A percentile compares a stretch with the other conserved stretches of the same genome.
Conservation (phyloP, 306 rosid species). For the Mimosa bimucronata region DNA sequence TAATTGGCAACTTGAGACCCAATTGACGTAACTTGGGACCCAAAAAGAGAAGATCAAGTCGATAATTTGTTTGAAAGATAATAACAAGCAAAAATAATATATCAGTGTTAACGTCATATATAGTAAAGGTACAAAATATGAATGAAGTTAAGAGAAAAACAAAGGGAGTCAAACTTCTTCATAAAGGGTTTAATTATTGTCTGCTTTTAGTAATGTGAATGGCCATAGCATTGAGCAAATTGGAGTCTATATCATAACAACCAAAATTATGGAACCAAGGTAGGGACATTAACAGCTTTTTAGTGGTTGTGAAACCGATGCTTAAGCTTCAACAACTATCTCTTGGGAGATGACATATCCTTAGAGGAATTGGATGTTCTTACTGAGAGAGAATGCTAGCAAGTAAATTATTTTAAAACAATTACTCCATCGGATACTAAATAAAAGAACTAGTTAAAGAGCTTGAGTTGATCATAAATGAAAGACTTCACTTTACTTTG, state of each 20-base stretch:
- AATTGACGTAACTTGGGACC: not conserved
- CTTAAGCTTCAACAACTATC: not conserved
- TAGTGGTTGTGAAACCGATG: not conserved
- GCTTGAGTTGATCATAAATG: no score
- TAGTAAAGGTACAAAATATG: not conserved
- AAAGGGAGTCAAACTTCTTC: not conserved
- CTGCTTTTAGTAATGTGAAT: constrained; percentile 22
- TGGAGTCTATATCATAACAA: constrained; percentile 38
- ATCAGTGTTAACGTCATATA: constrained; percentile 29
- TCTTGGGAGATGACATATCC: not conserved
- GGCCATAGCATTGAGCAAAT: constrained; percentile 37
- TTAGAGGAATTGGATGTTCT: not conserved
- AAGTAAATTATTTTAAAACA: no score
- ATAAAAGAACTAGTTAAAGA: no score
- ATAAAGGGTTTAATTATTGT: constrained; percentile 34
- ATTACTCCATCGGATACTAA: no score
- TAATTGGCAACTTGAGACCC: not conserved
- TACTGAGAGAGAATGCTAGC: no score
- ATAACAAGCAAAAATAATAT: not conserved
- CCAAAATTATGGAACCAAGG: constrained; percentile 29
- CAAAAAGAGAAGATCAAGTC: not conserved
- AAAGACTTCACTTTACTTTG: no score
- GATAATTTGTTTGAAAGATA: not conserved
- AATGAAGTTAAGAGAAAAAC: constrained; percentile 27
- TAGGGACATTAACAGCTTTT: not conserved